Evolutionary conservation across 179 eudicot genomes (phyloP).

Genomic region (Corrigiola litoralis): DNA sequence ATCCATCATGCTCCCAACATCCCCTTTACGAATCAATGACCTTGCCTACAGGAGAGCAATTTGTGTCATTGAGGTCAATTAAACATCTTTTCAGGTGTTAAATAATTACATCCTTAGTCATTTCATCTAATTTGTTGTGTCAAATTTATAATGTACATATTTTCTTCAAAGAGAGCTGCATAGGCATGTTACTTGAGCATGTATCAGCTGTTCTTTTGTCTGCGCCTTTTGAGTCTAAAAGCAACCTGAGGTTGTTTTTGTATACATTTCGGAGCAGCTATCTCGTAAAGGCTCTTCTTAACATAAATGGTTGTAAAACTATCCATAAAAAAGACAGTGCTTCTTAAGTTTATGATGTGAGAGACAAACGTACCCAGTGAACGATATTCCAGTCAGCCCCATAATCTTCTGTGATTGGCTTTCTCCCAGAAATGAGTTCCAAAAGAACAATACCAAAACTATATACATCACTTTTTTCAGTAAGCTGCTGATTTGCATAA

Average conservation of each 20-base stretch:
- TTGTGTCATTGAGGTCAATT: slow-evolving; percentile 1
- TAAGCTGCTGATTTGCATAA: slow-evolving; percentile 79
- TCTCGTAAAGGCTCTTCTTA: neutral
- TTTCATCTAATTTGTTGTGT: neutral
- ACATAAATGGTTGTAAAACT: neutral
- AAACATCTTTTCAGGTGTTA: neutral
- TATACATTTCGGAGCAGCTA: neutral
- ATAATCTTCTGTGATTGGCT: slow-evolving; percentile 77
- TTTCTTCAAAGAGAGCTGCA: neutral
- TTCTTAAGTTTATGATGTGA: neutral
- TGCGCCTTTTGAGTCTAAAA: neutral
- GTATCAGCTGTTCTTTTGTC: neutral
- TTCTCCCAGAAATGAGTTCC: slow-evolving; percentile 91
- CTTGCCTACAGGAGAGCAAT: slow-evolving; percentile 54
- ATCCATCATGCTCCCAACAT: slow-evolving; percentile 81
- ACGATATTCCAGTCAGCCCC: slow-evolving; percentile 94
- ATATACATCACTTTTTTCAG: slow-evolving; percentile 89
- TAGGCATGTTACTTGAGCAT: neutral
- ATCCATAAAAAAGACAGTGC: neutral
- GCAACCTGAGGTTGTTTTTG: neutral
- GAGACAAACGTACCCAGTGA: slow-evolving; percentile 69
- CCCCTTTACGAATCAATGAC: slow-evolving; percentile 87
- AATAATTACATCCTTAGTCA: neutral
- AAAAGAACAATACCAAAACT: slow-evolving; percentile 92
- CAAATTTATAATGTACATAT: neutral